phyloP scores from a whole-genome alignment of 176 grass and related monocot species.

The maize (Zea mays) region DNA sequence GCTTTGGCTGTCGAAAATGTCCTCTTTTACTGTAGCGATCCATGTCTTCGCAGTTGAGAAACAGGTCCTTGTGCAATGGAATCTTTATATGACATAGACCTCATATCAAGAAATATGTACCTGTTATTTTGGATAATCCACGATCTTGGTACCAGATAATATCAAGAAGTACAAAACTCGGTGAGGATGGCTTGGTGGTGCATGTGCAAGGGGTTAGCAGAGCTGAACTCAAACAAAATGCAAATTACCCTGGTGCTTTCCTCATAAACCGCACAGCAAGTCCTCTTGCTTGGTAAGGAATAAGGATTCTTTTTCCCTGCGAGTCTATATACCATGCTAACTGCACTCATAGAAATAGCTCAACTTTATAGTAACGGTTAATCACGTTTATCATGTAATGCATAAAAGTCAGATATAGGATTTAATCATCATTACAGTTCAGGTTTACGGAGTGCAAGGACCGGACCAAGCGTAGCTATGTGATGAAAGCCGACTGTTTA shows the following conservation, averaged over 20 bases:
- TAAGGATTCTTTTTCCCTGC: constrained; percentile 41
- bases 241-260: constrained; percentile 63
- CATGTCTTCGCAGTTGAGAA: constrained; percentile 56
- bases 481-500: constrained; percentile 22
- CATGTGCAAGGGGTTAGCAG: constrained; percentile 70
- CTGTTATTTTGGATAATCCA: constrained; percentile 81
- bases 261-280: constrained; percentile 89
- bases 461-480: constrained; percentile 71
- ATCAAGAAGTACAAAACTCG: constrained; percentile 74
- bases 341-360: constrained; percentile 12
- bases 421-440: constrained; percentile 74
- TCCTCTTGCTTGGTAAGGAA: constrained; percentile 89
- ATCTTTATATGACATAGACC: constrained; percentile 81
- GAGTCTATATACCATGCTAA: constrained; percentile 12
- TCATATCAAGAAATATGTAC: constrained; percentile 70
- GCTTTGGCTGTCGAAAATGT: too few species aligned
- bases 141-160: constrained; percentile 68
- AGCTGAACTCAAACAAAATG: constrained; percentile 72
- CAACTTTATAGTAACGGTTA: neutral
- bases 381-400: constrained; percentile 17
- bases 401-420: constrained; percentile 38
- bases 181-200: constrained; percentile 51
- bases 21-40: too few species aligned
- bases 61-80: constrained; percentile 75
- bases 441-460: constrained; percentile 99